These are phyloP conservation scores for Phaseolus lunatus DNA, from an alignment of 306 rosid species.

Conservation along the genomic window DNA sequence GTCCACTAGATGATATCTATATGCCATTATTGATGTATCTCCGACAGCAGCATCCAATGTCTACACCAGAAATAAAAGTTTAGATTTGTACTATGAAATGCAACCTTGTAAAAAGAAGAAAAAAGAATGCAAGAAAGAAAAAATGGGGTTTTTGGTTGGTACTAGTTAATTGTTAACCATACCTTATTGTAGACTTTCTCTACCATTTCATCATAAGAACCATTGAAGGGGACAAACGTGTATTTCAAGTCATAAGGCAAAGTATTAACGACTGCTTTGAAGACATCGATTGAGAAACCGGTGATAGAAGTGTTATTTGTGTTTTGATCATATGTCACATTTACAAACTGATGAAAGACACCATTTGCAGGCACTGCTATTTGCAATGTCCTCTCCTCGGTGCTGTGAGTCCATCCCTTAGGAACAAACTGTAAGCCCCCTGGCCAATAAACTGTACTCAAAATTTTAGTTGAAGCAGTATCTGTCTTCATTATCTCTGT, in stretches of 20 bases:
- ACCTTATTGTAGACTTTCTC: not conserved
- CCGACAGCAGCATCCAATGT: slow-evolving; percentile 69
- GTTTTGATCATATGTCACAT: slow-evolving; percentile 40
- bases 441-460: slow-evolving; percentile 50
- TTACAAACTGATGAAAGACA: slow-evolving; percentile 63
- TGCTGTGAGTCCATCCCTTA: slow-evolving; percentile 42
- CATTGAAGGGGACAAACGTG: slow-evolving; percentile 9
- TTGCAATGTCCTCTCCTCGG: slow-evolving; percentile 35
- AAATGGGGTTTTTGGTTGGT: not conserved
- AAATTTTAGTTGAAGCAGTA: not conserved
- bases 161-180: not conserved
- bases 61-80: slow-evolving; percentile 40
- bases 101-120: not conserved
- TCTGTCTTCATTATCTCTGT: not conserved
- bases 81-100: not conserved
- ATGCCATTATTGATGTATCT: slow-evolving; percentile 57
- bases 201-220: slow-evolving; percentile 9
- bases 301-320: slow-evolving; percentile 42
- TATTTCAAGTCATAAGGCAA: slow-evolving; percentile 52
- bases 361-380: slow-evolving; percentile 60
- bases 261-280: slow-evolving; percentile 48
- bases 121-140: not conserved
- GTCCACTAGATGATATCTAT: slow-evolving; percentile 53
- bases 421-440: slow-evolving; percentile 51
- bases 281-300: slow-evolving; percentile 67